A percentile compares a stretch with the other conserved stretches of the same genome.
phyloP scores from a whole-genome alignment of 176 grass and related monocot species.

The Eragrostis curvula region DNA sequence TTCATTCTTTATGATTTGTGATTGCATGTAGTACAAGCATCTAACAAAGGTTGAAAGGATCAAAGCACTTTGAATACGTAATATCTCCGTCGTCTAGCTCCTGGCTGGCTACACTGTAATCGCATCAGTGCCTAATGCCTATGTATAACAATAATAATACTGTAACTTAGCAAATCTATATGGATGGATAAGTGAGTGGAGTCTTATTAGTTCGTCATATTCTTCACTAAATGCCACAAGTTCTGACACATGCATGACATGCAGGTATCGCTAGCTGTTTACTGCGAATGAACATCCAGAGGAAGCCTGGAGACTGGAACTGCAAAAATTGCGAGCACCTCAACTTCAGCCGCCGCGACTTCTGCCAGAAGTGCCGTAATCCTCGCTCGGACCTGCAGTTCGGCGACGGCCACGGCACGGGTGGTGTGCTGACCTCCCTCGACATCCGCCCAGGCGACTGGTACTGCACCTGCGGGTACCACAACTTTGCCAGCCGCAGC shows the following conservation, averaged over 20 bases:
- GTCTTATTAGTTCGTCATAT: not conserved
- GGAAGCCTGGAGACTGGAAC: constrained; percentile 97
- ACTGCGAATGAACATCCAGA: constrained; percentile 69
- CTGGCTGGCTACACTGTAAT: constrained; percentile 10
- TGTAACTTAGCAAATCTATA: not conserved
- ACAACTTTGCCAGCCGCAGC: constrained; percentile 92
- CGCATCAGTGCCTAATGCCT: constrained; percentile 17
- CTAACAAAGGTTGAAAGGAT: constrained; percentile 17
- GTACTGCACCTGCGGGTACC: constrained; percentile 94
- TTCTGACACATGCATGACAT: constrained; percentile 34
- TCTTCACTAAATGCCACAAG: not conserved
- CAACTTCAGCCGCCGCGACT: constrained; percentile 91
- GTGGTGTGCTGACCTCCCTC: constrained; percentile 56
- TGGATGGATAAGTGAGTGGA: too few species aligned
- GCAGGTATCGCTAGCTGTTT: constrained; percentile 16
- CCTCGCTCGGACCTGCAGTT: constrained; percentile 51
- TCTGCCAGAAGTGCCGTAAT: constrained; percentile 78
- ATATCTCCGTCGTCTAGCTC: constrained; percentile 13
- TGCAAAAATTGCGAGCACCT: constrained; percentile 83
- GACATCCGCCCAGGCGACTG: constrained; percentile 83
- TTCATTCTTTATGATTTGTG: constrained; percentile 38
- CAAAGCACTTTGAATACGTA: not conserved
- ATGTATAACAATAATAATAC: constrained; percentile 16
- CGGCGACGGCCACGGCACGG: constrained; percentile 28
- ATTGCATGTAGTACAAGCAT: constrained; percentile 39